A percentile compares a stretch with the other conserved stretches of the same genome.
Evolutionary conservation across 1,139 yeast genomes (phyloP).

Genomic region (Candida tropicalis): DNA sequence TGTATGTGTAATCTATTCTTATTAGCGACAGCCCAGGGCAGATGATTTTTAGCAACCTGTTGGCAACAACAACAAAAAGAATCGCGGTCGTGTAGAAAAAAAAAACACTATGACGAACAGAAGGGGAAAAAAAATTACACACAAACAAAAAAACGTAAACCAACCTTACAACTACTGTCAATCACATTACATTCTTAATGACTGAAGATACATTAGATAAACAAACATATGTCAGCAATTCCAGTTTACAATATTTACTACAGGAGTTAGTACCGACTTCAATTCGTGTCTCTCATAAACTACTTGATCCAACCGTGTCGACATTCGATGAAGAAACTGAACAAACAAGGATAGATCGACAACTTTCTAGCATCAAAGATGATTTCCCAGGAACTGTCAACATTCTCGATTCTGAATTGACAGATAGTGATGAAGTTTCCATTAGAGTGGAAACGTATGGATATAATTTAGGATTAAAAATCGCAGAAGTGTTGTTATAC

Average conservation of each 20-base stretch:
- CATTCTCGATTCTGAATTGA: conserved; percentile 35
- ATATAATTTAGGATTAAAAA: conserved; percentile 69
- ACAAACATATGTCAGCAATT: conserved; percentile 42
- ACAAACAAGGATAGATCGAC: conserved; percentile 24
- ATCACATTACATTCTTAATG: conserved; percentile 14
- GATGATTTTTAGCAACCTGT: too few relatives aligned
- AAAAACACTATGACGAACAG: too few relatives aligned
- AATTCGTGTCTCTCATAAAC: conserved; percentile 49
- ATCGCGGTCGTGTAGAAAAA: too few relatives aligned
- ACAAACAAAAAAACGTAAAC: too few relatives aligned
- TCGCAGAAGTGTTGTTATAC: conserved; percentile 73
- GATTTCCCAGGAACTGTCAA: conserved; percentile 48
- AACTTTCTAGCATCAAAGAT: conserved; percentile 24
- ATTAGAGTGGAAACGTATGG: conserved; percentile 72
- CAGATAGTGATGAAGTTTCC: conserved; percentile 55
- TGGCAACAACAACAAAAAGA: too few relatives aligned
- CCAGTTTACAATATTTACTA: conserved; percentile 61
- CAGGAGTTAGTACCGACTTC: conserved; percentile 79
- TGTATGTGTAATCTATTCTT: too few relatives aligned
- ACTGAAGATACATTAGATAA: conserved; percentile 25
- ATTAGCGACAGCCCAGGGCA: too few relatives aligned
- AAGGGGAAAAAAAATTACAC: too few relatives aligned
- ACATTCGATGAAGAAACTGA: conserved; percentile 10
- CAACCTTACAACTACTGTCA: too few relatives aligned
- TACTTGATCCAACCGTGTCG: conserved; percentile 15